phyloP scores from a whole-genome alignment of 2,329 filamentous ascomycete genomes.

The Alternaria metachromatica region DNA sequence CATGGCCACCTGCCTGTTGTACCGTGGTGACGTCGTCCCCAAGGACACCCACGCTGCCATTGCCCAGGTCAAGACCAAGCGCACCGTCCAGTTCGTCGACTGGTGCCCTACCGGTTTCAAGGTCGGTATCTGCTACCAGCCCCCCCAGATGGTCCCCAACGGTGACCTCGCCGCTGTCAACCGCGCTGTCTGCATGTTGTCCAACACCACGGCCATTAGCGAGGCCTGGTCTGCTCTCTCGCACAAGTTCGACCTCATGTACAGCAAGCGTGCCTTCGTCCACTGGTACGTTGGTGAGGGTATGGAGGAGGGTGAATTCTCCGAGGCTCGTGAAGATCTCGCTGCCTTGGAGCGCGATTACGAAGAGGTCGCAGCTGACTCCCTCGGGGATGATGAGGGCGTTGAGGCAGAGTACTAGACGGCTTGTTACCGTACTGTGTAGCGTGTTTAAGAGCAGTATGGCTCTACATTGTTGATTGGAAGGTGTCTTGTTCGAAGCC shows the following conservation, averaged over 20 bases:
- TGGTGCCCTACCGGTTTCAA: constrained; percentile 99
- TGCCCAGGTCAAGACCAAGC: constrained; percentile 98
- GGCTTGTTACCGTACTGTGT: constrained; percentile 23
- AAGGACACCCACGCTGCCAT: constrained; percentile 94
- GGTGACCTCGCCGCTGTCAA: constrained; percentile 97
- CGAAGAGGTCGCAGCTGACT: constrained; percentile 94
- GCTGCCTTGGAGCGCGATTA: constrained; percentile 98
- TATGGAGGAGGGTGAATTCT: constrained; percentile 99
- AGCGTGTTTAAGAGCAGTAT: constrained; percentile 27
- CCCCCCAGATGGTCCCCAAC: constrained; percentile 93
- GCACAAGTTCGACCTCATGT: constrained; percentile 99
- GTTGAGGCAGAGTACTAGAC: constrained; percentile 88
- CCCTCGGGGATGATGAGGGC: constrained; percentile 83
- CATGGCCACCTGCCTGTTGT: constrained; percentile 98
- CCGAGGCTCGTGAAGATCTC: constrained; percentile 97
- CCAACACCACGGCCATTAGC: constrained; percentile 97
- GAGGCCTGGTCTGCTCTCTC: constrained; percentile 97
- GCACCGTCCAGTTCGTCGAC: constrained; percentile 98
- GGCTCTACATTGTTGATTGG: constrained; percentile 39
- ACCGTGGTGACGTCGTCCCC: constrained; percentile 97
- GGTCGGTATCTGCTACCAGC: constrained; percentile 99
- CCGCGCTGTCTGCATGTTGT: constrained; percentile 98
- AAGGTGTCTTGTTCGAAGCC: constrained; percentile 27
- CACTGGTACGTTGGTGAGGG: constrained; percentile 99
- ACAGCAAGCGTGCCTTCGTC: constrained; percentile 99